Conservation (phyloP, 139 green algal species). For the Tetraselmis chui region DNA sequence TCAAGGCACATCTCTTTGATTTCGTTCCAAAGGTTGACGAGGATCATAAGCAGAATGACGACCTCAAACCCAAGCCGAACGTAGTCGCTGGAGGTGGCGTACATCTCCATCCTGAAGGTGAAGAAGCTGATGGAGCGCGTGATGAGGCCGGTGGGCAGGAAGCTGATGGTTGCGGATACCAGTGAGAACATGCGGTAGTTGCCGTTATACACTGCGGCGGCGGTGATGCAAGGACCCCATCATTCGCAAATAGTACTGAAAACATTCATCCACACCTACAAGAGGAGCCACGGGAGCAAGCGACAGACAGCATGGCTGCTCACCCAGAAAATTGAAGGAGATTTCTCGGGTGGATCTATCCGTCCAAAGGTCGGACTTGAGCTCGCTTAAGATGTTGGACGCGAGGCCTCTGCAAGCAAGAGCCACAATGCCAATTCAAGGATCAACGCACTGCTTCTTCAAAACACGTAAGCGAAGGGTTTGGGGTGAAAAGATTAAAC, state of each 20-base stretch:
- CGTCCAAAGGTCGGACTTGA: conserved; percentile 4
- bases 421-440: too few relatives aligned
- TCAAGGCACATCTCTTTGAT: not conserved
- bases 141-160: conserved; percentile 4
- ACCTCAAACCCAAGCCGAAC: not conserved
- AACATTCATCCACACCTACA: too few relatives aligned
- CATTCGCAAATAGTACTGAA: too few relatives aligned
- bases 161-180: not conserved
- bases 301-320: too few relatives aligned
- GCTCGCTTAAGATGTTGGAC: not conserved
- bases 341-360: conserved; percentile 5
- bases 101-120: conserved; percentile 10
- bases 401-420: not conserved
- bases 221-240: too few relatives aligned
- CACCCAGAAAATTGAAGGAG: not conserved
- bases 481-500: too few relatives aligned
- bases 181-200: conserved; percentile 2
- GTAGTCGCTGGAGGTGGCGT: conserved; percentile 3
- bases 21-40: not conserved
- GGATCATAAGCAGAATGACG: not conserved
- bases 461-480: too few relatives aligned
- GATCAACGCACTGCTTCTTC: too few relatives aligned
- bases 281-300: too few relatives aligned
- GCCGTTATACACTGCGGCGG: conserved; percentile 7
- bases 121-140: not conserved